Evolutionary conservation across 352 stramenopile species (phyloP).

Genomic region (Phytophthora macrochlamydospora): DNA sequence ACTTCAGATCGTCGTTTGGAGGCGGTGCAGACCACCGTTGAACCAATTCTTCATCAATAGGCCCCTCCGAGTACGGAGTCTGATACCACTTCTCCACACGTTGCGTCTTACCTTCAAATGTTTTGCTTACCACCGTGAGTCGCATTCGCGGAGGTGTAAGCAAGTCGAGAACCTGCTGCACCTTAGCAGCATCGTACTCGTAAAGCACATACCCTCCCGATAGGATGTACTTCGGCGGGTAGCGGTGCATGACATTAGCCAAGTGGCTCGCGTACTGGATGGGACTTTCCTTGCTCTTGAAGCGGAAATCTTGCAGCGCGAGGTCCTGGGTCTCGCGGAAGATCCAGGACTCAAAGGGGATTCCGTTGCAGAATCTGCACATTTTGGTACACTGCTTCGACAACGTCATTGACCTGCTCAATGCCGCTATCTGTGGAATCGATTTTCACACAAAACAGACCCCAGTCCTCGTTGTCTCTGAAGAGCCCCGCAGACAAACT

Average conservation of each 20-base stretch:
- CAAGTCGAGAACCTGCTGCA: conserved; percentile 56
- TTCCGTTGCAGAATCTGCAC: conserved; percentile 52
- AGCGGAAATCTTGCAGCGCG: conserved; percentile 63
- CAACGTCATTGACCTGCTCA: conserved; percentile 61
- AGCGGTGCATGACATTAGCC: conserved; percentile 70
- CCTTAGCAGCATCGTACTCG: conserved; percentile 61
- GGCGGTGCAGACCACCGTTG: conserved; percentile 41
- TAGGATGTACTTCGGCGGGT: conserved; percentile 64
- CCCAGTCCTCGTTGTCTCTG: conserved; percentile 76
- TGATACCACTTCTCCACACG: conserved; percentile 70
- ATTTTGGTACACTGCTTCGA: conserved; percentile 72
- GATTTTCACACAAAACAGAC: conserved; percentile 69
- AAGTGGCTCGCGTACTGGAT: conserved; percentile 76
- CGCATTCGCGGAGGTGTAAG: conserved; percentile 61
- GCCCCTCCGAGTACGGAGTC: conserved; percentile 58
- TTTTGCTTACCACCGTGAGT: conserved; percentile 73
- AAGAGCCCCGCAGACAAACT: conserved; percentile 66
- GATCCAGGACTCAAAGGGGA: conserved; percentile 64
- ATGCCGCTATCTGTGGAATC: conserved; percentile 74
- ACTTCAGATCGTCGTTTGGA: conserved; percentile 39
- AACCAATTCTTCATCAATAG: conserved; percentile 42
- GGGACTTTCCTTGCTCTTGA: conserved; percentile 81
- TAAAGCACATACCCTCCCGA: conserved; percentile 67
- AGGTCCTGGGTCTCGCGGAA: conserved; percentile 72
- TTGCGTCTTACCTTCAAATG: conserved; percentile 57